phyloP scores from a whole-genome alignment of 2,329 filamentous ascomycete species.

The Macrophomina phaseolina region DNA sequence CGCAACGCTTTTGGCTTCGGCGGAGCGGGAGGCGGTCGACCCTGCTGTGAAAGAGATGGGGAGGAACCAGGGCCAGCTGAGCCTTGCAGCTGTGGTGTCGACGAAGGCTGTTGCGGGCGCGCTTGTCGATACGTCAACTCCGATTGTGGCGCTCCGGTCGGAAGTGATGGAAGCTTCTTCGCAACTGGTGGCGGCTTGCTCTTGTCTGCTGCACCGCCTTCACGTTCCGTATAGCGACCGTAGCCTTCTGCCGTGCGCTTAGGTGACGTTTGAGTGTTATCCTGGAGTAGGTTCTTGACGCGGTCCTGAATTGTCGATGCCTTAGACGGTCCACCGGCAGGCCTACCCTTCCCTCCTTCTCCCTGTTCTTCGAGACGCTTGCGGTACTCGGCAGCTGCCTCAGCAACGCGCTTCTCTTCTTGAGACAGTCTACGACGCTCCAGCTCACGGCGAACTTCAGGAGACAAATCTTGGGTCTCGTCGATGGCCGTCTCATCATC shows the following conservation, averaged over 20 bases:
- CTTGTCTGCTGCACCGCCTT: slow-evolving; percentile 18
- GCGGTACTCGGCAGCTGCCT: slow-evolving; percentile 86
- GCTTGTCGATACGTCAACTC: slow-evolving; percentile 31
- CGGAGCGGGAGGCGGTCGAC: slow-evolving; percentile 57
- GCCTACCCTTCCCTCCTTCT: slow-evolving; percentile 49
- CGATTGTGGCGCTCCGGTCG: slow-evolving; percentile 14
- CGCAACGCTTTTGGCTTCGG: slow-evolving; percentile 67
- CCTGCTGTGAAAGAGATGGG: slow-evolving; percentile 36
- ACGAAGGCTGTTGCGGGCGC: slow-evolving; percentile 28
- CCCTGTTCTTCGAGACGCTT: slow-evolving; percentile 71
- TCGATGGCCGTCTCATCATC: slow-evolving; percentile 70
- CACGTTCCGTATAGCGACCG: slow-evolving; percentile 75
- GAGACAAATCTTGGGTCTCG: slow-evolving; percentile 74
- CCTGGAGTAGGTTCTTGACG: slow-evolving; percentile 82
- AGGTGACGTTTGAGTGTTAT: slow-evolving; percentile 64
- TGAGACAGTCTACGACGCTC: slow-evolving; percentile 81
- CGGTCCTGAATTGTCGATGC: slow-evolving; percentile 90
- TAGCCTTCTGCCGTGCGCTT: slow-evolving; percentile 86
- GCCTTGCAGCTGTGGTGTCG: background rate
- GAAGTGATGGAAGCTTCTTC: slow-evolving; percentile 7
- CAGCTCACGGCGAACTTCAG: slow-evolving; percentile 87
- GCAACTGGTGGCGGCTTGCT: slow-evolving; percentile 13
- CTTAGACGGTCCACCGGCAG: slow-evolving; percentile 46
- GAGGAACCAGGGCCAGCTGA: slow-evolving; percentile 38
- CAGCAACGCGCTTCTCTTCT: slow-evolving; percentile 88